Base-by-base conservation (phyloP, 2,329 filamentous ascomycete species). In the Fusarium sp. region DNA sequence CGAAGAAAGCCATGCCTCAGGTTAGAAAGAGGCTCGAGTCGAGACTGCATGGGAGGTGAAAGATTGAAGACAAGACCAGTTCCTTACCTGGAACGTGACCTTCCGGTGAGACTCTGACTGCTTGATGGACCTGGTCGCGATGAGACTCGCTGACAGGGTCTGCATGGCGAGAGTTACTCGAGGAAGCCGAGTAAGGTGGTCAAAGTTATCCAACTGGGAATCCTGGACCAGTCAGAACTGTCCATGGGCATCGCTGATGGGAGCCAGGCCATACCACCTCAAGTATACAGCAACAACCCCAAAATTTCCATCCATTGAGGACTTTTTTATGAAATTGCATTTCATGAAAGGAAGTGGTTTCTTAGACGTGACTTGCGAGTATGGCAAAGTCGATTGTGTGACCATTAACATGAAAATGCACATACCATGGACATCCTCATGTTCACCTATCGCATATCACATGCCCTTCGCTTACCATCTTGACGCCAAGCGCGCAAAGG, bases 381-480 rank as follows among this genome's bases (percentile, higher is more conserved):
- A 54, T 25, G 34, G 29, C 18, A 54, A 48, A 29, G 41, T 15
- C 18, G 38, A 32, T 58, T 27, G 25, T 38, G n/a, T 22, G 27
- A 24, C 27, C 32, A 58, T 30, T 18, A 16, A 29, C 12, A 11
- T 25, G 5, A 8, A 52, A 10, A 22, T 43, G 13, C 24, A 27
- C 10, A 40, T 27, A 41, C 24, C 13, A 41, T 20, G 16, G 5
- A 20, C 24, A 29, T 41, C 6, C n/a, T 29, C 13, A 18, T 11
- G 30, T 20, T 13, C 4, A 13, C 32, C 34, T 16, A 38, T 47
- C 40, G 13, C 43, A 49, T 49, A 57, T 57, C 63, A 62, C 63
- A 67, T 67, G 34, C 57, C 18, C 16, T 16, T 27, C 15, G 12
- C 49, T 46, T 30, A 32, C 22, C 10, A 53, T 43, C 9, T 47